Conservation (phyloP, 2,329 filamentous ascomycete species). For the Xylariales sp. region DNA sequence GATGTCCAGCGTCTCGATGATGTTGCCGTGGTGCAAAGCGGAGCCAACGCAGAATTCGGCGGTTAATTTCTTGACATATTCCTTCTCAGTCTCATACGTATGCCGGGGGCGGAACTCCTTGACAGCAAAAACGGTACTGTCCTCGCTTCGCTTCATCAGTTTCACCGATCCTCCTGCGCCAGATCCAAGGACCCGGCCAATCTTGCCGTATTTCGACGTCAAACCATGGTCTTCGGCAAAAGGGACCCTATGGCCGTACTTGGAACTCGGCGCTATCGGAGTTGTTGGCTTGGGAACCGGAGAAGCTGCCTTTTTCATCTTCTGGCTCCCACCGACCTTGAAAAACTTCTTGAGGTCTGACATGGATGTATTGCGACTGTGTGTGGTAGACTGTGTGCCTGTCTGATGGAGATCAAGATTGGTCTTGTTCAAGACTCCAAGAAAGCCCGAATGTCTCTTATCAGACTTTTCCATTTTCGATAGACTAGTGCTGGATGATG, state of each 20-base stretch:
- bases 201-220: slow-evolving; percentile 88
- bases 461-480: slow-evolving; percentile 42
- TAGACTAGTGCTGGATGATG: slow-evolving; percentile 46
- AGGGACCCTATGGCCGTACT: slow-evolving; percentile 62
- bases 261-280: slow-evolving; percentile 43
- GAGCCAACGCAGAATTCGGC: slow-evolving; percentile 98
- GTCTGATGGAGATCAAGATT: slow-evolving; percentile 38
- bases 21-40: slow-evolving; percentile 93
- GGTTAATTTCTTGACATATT: slow-evolving; percentile 97
- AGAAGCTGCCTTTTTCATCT: slow-evolving; percentile 64
- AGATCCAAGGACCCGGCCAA: slow-evolving; percentile 88
- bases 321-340: slow-evolving; percentile 67
- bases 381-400: slow-evolving; percentile 43
- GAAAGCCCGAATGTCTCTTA: slow-evolving; percentile 46
- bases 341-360: slow-evolving; percentile 96
- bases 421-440: slow-evolving; percentile 32
- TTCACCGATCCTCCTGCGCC: slow-evolving; percentile 93
- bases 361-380: slow-evolving; percentile 73
- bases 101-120: slow-evolving; percentile 94
- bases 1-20: slow-evolving; percentile 97
- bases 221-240: slow-evolving; percentile 94
- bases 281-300: slow-evolving; percentile 51
- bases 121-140: slow-evolving; percentile 91
- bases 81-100: slow-evolving; percentile 87
- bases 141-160: slow-evolving; percentile 87